phyloP scores from a whole-genome alignment of 2,329 filamentous ascomycete species.

The Zasmidium angulare region DNA sequence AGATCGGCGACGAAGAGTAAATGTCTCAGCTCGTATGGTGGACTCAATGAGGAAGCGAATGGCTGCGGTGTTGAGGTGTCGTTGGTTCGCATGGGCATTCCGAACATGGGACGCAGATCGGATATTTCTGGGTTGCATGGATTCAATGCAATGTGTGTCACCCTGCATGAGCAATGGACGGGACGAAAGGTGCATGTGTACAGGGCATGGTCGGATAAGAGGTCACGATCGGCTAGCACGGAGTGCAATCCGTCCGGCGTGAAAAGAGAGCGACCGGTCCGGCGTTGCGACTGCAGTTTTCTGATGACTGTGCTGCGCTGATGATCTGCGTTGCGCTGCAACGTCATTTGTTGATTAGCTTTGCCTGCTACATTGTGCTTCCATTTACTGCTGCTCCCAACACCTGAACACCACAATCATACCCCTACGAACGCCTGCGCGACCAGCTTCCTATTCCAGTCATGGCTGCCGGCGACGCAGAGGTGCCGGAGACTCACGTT shows the following conservation, averaged over 20 bases:
- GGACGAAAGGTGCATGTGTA: not conserved
- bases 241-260: not conserved
- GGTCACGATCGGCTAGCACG: not conserved
- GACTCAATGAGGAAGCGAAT: not conserved
- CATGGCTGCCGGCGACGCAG: constrained; percentile 20
- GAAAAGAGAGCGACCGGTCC: not conserved
- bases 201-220: not conserved
- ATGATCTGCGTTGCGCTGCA: constrained; percentile 1
- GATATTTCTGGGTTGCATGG: not conserved
- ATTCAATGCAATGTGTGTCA: constrained; percentile 6
- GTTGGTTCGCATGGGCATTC: not conserved
- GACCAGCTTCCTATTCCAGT: constrained; percentile 2
- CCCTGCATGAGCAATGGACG: constrained; percentile 6
- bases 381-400: not conserved
- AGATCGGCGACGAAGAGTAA: constrained; percentile 71
- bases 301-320: not conserved
- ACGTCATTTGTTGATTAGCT: constrained; percentile 5
- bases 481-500: constrained; percentile 65
- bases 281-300: not conserved
- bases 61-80: not conserved
- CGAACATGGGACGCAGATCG: not conserved
- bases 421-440: not conserved
- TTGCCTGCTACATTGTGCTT: not conserved
- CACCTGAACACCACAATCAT: not conserved
- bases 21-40: not conserved